Base-by-base conservation (phyloP, 768 basidiomycete species). In the Trametes villosa region DNA sequence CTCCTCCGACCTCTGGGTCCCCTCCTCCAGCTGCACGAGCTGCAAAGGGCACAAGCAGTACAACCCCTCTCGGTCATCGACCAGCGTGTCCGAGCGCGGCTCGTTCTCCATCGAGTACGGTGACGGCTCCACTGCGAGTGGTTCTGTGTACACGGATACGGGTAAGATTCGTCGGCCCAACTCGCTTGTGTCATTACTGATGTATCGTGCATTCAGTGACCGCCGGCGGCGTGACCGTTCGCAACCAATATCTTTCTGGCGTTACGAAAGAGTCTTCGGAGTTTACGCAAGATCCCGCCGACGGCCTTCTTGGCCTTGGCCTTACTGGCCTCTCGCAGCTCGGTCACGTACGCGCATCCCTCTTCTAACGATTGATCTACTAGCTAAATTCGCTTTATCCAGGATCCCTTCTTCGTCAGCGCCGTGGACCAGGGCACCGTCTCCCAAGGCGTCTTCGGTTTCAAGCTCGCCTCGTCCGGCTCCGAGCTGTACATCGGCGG, bases 401-500 rank as follows among this genome's bases (percentile, higher is more conserved):
- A 65, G 46, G 53, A 57, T 45, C 72, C 74, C 4, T 68, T 67
- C 57, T 70, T 72, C 60, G 52, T 54, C 34, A 72, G 57, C 26
- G 60, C 70, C 12, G 57, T 64, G 12, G 22, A 49, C 3, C 64
- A 72, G 64, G 58, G 61, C 17, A 52, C 56, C 18, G 65, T 69
- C 31, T 29, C 34, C 22, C 20, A 55, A 41, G 64, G 56, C 34
- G 62, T 59, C 9, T 75, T 75, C 57, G 60, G 58, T 7, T 71
- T 74, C 65, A 69, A 70, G 54, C 70, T 76, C 36, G 65, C 67
- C 12, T 1, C 46, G 8, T 46, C 57, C 36, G 72, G 70, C 24
- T 67, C 66, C n/a, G 61, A 74, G 60, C 68, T 79, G 26, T 75
- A 63, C 69, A 64, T 78, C 40, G 78, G 78, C 15, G 76, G 76